Percentiles rank a stretch among this genome's conserved stretches.
phyloP scores from a whole-genome alignment of 2,329 filamentous ascomycete species.

The Diaporthe sp. region DNA sequence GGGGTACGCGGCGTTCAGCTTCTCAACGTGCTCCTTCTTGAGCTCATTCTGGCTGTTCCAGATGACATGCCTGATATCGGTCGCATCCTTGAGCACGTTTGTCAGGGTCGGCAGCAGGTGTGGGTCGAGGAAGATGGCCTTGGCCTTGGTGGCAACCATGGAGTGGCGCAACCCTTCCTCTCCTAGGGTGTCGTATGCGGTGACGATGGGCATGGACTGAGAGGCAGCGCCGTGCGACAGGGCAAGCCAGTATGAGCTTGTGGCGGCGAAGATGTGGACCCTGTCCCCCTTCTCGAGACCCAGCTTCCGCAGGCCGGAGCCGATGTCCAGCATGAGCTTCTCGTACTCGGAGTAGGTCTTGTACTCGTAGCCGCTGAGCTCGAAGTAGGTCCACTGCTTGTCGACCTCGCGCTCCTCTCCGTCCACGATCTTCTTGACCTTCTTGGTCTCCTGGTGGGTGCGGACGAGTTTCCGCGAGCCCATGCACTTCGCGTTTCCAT shows the following conservation, averaged over 20 bases:
- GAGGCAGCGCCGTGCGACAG: slow-evolving; percentile 70
- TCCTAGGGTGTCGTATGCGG: slow-evolving; percentile 85
- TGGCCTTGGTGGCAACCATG: slow-evolving; percentile 78
- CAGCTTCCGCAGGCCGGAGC: slow-evolving; percentile 79
- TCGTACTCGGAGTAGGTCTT: slow-evolving; percentile 85
- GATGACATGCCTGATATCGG: slow-evolving; percentile 65
- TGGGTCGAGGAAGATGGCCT: slow-evolving; percentile 81
- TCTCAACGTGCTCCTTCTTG: slow-evolving; percentile 64
- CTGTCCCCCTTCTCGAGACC: slow-evolving; percentile 78
- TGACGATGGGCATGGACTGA: slow-evolving; percentile 86
- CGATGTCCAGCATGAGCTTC: slow-evolving; percentile 75
- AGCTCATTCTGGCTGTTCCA: slow-evolving; percentile 68
- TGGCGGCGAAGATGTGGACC: slow-evolving; percentile 86
- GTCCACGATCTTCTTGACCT: slow-evolving; percentile 89
- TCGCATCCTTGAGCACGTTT: slow-evolving; percentile 67
- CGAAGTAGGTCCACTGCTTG: slow-evolving; percentile 91
- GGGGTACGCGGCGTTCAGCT: slow-evolving; percentile 64
- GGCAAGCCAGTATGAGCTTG: slow-evolving; percentile 68
- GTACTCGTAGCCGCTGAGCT: slow-evolving; percentile 84
- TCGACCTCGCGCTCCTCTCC: slow-evolving; percentile 84
- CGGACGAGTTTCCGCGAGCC: slow-evolving; percentile 81
- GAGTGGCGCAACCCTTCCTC: slow-evolving; percentile 83
- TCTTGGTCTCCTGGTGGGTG: slow-evolving; percentile 87
- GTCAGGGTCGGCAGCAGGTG: slow-evolving; percentile 73
- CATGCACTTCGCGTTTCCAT: slow-evolving; percentile 74